Conservation (phyloP, 2,329 filamentous ascomycete species). For the Xylariaceae sp. region DNA sequence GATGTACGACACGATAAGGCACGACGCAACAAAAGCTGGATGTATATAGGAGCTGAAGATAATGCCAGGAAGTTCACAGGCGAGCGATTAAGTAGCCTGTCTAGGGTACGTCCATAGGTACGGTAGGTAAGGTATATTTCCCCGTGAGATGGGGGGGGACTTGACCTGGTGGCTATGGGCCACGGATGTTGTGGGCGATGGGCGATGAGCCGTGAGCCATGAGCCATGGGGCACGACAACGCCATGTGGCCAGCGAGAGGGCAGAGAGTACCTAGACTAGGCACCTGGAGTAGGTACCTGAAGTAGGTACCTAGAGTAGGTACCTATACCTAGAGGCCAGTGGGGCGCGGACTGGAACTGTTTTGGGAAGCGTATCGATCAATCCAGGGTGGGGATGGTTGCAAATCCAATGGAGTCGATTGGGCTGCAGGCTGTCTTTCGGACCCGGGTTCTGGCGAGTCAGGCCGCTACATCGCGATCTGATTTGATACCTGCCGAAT, state of each 20-base stretch:
- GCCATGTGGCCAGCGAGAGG: slow-evolving; percentile 29
- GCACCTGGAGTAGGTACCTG: too few species aligned
- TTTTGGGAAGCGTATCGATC: slow-evolving; percentile 26
- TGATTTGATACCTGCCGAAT: slow-evolving; percentile 26
- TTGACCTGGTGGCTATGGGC: too few species aligned
- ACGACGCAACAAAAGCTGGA: slow-evolving; percentile 4
- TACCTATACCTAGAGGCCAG: slow-evolving; percentile 1
- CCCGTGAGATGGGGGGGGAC: too few species aligned
- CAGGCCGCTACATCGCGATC: slow-evolving; percentile 23
- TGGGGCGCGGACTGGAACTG: slow-evolving; percentile 25
- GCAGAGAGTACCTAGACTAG: neutral
- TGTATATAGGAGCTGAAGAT: slow-evolving; percentile 14
- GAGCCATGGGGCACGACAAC: slow-evolving; percentile 15
- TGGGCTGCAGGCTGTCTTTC: slow-evolving; percentile 30
- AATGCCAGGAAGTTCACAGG: slow-evolving; percentile 26
- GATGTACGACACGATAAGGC: slow-evolving; percentile 9
- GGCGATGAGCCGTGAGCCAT: neutral
- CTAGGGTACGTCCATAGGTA: neutral
- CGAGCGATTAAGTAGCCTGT: slow-evolving; percentile 21
- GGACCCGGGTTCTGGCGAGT: slow-evolving; percentile 29
- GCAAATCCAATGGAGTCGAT: slow-evolving; percentile 25
- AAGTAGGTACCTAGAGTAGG: too few species aligned
- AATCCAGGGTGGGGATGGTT: slow-evolving; percentile 26
- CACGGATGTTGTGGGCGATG: too few species aligned
- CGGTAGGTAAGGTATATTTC: too few species aligned